Evolutionary conservation across 352 stramenopile genomes (phyloP).

Genomic region (Globisporangium uncinulatum): DNA sequence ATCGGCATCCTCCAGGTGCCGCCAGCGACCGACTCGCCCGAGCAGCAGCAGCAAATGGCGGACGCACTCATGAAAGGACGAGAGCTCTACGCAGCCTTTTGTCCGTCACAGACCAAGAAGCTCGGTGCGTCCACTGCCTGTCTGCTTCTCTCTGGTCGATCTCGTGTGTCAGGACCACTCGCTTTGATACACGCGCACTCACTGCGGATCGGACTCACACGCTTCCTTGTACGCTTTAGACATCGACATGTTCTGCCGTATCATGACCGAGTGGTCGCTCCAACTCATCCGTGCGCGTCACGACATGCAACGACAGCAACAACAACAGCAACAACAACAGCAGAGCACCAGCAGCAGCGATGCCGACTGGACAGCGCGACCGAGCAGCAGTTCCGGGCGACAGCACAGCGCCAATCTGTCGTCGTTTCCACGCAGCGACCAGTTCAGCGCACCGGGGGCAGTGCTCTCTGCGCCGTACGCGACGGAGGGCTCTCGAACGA

Average conservation of each 20-base stretch:
- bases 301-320: conserved; percentile 20
- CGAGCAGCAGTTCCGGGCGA: neutral
- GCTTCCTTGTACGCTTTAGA: no score
- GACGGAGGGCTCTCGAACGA: conserved; percentile 17
- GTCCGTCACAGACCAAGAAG: conserved; percentile 55
- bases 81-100: conserved; percentile 70
- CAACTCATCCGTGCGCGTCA: conserved; percentile 47
- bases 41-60: conserved; percentile 10
- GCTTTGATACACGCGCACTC: neutral
- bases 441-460: conserved; percentile 1
- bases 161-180: no score
- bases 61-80: conserved; percentile 17
- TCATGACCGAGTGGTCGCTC: conserved; percentile 76
- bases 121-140: conserved; percentile 24
- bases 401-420: neutral
- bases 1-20: conserved; percentile 40
- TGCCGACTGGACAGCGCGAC: neutral
- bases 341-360: neutral
- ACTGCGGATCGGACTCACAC: neutral
- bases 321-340: conserved; percentile 5
- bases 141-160: neutral
- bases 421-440: conserved; percentile 1
- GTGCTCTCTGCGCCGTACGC: conserved; percentile 49
- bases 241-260: conserved; percentile 75
- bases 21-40: neutral